Percentiles rank a stretch among this genome's conserved stretches.
Conservation (phyloP, 768 basidiomycete species). For the Russula emetica region DNA sequence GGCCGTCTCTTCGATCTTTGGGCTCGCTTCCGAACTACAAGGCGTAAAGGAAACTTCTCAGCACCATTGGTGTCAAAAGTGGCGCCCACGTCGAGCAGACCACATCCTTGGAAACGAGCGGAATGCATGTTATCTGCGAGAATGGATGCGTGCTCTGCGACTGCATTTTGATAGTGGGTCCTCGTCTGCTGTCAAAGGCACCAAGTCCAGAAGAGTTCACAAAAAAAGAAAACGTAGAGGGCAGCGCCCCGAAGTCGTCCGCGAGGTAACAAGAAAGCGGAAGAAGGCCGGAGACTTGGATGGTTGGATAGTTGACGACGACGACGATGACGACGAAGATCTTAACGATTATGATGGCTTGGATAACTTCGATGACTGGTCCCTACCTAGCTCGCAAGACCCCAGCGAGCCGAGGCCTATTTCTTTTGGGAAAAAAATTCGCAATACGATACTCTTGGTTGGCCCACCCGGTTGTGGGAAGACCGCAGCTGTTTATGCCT, state of each 20-base stretch:
- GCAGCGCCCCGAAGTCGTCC: slow-evolving; percentile 24
- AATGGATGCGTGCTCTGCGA: slow-evolving; percentile 74
- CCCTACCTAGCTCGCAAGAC: slow-evolving; percentile 9
- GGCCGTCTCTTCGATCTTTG: slow-evolving; percentile 16
- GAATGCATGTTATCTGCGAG: slow-evolving; percentile 64
- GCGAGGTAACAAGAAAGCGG: slow-evolving; percentile 26
- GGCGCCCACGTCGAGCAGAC: slow-evolving; percentile 66
- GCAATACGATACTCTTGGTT: slow-evolving; percentile 80
- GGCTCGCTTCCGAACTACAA: slow-evolving; percentile 13
- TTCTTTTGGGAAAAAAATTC: slow-evolving; percentile 48
- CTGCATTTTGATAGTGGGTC: slow-evolving; percentile 43
- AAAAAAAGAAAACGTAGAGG: slow-evolving; percentile 20
- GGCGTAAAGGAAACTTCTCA: slow-evolving; percentile 30
- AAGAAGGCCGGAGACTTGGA: slow-evolving; percentile 20
- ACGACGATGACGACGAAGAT: slow-evolving; percentile 13
- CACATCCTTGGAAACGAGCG: slow-evolving; percentile 77
- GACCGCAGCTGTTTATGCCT: slow-evolving; percentile 89
- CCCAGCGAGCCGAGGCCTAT: slow-evolving; percentile 18
- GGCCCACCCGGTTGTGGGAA: slow-evolving; percentile 89
- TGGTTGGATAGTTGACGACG: slow-evolving; percentile 25
- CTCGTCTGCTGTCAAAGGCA: slow-evolving; percentile 14
- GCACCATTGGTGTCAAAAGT: slow-evolving; percentile 67
- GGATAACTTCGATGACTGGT: slow-evolving; percentile 2
- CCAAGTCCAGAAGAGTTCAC: slow-evolving; percentile 11
- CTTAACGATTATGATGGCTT: background rate